These are phyloP conservation scores for Quercus variabilis DNA, from an alignment of 306 rosid species.

Conservation along the genomic window DNA sequence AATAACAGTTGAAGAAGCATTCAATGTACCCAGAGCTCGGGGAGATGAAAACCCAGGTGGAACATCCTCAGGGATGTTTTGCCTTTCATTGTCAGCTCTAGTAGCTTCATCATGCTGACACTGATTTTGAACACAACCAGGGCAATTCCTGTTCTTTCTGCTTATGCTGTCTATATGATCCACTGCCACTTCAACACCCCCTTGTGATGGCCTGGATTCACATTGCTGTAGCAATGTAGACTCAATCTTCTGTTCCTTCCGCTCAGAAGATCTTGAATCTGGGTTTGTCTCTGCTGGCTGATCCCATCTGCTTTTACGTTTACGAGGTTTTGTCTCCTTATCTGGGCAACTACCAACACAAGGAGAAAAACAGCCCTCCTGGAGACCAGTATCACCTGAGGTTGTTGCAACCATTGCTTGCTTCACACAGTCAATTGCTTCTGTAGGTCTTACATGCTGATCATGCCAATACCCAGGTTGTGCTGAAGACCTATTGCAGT, in stretches of 20 bases:
- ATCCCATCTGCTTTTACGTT: constrained; percentile 99
- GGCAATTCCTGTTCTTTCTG: constrained; percentile 7
- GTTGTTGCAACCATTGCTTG: constrained; percentile 39
- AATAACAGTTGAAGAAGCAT: constrained; percentile 30
- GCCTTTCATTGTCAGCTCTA: constrained; percentile 34
- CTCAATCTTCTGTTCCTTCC: constrained; percentile 44
- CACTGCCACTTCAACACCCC: constrained; percentile 5
- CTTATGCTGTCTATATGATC: constrained; percentile 10
- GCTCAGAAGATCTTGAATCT: constrained; percentile 25
- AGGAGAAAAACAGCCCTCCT: constrained; percentile 44
- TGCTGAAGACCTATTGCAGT: constrained; percentile 47
- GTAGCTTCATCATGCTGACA: constrained; percentile 32
- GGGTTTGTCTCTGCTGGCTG: constrained; percentile 66
- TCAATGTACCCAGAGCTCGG: constrained; percentile 27
- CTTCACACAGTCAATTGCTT: constrained; percentile 51
- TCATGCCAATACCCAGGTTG: constrained; percentile 53
- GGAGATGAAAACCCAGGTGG: constrained; percentile 97
- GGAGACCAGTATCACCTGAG: constrained; percentile 40
- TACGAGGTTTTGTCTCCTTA: constrained; percentile 52
- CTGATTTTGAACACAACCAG: constrained; percentile 11
- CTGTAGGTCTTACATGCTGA: constrained; percentile 57
- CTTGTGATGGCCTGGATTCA: constrained; percentile 23
- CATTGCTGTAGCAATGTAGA: constrained; percentile 10
- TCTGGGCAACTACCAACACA: constrained; percentile 34
- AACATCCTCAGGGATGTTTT: constrained; percentile 54